phyloP scores from a whole-genome alignment of 768 basidiomycete genomes.

The Cubamyces sp. region DNA sequence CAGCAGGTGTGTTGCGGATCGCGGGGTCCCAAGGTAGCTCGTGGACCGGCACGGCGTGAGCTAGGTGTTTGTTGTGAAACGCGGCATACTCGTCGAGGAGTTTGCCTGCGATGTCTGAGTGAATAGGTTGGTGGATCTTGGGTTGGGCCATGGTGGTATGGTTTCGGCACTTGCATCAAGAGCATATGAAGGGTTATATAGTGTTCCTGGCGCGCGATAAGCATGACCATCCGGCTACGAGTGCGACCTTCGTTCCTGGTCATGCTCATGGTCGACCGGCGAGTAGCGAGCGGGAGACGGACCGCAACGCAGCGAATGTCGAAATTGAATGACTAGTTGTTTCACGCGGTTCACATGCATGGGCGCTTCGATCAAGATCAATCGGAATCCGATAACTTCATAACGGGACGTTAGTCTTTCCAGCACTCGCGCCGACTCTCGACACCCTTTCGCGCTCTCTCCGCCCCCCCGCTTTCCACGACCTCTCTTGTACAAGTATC shows the following conservation, averaged over 20 bases:
- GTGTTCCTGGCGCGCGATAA: slow-evolving; percentile 14
- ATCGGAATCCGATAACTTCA: slow-evolving; percentile 24
- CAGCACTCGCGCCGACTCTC: not conserved
- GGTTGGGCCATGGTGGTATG: slow-evolving; percentile 17
- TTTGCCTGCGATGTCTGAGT: slow-evolving; percentile 57
- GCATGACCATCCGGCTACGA: slow-evolving; percentile 1
- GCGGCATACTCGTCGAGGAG: slow-evolving; percentile 70
- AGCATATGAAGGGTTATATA: slow-evolving; percentile 2
- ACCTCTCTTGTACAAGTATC: not conserved
- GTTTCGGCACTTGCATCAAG: not conserved
- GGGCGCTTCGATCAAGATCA: slow-evolving; percentile 22
- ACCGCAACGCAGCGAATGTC: not conserved
- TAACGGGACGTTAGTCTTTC: not conserved
- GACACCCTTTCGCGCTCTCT: not conserved
- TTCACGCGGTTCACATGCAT: not conserved
- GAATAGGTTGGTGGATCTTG: slow-evolving; percentile 52
- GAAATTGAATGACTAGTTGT: not conserved
- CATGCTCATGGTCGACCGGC: not conserved
- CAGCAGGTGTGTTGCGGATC: slow-evolving; percentile 53
- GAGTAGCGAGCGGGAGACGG: not conserved
- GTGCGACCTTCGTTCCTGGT: not conserved
- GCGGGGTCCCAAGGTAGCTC: slow-evolving; percentile 64
- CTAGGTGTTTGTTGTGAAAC: slow-evolving; percentile 58
- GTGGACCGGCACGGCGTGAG: slow-evolving; percentile 53
- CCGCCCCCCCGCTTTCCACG: not conserved